Percentiles rank a stretch among this genome's conserved stretches.
Conservation (phyloP, 768 basidiomycete genomes). For the Tricholoma furcatifolium region DNA sequence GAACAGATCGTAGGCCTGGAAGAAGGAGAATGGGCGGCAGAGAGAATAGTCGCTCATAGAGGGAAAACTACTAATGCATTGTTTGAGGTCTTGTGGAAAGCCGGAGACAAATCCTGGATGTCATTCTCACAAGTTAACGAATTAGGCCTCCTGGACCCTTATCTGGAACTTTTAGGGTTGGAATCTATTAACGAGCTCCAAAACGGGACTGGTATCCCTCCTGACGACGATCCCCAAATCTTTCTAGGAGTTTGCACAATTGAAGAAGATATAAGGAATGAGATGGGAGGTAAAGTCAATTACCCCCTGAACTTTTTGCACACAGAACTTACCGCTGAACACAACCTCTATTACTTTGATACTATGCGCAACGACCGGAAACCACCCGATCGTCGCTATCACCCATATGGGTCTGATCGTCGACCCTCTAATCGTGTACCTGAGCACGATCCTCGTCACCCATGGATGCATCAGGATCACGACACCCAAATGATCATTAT, state of each 20-base stretch:
- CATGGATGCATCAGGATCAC: too few relatives aligned
- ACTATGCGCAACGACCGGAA: too few relatives aligned
- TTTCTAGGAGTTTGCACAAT: not conserved
- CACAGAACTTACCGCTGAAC: too few relatives aligned
- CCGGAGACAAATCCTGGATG: not conserved
- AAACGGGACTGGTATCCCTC: not conserved
- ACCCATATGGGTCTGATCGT: too few relatives aligned
- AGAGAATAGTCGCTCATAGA: not conserved
- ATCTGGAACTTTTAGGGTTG: not conserved
- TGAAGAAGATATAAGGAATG: too few relatives aligned
- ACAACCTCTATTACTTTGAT: too few relatives aligned
- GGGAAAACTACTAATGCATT: not conserved
- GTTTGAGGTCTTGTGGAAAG: not conserved
- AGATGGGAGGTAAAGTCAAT: too few relatives aligned
- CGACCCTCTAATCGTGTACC: too few relatives aligned
- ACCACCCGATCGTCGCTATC: too few relatives aligned
- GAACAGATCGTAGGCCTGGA: not conserved
- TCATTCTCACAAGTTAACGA: not conserved
- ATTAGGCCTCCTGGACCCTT: not conserved
- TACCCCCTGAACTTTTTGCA: too few relatives aligned
- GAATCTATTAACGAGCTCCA: not conserved
- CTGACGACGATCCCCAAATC: not conserved
- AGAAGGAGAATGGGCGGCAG: not conserved
- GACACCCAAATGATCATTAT: too few relatives aligned
- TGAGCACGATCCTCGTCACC: too few relatives aligned